A percentile compares a stretch with the other conserved stretches of the same genome.
Evolutionary conservation across 305 asterid genomes (phyloP).

Genomic region (Fraxinus platypoda): DNA sequence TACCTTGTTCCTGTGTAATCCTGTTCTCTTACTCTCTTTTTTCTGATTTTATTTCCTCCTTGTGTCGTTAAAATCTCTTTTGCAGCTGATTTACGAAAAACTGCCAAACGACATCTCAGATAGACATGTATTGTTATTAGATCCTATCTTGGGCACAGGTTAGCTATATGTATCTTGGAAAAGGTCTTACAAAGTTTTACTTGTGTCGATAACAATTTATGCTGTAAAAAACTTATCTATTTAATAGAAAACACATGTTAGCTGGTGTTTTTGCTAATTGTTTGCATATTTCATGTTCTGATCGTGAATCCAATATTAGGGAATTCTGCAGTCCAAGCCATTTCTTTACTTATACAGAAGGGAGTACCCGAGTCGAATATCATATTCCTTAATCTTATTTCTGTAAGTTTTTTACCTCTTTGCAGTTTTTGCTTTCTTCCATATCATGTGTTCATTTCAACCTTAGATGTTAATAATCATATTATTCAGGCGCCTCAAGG

Average conservation of each 20-base stretch:
- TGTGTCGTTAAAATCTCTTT: slow-evolving; percentile 5
- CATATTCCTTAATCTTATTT: slow-evolving; percentile 89
- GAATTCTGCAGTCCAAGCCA: slow-evolving; percentile 91
- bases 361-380: slow-evolving; percentile 93
- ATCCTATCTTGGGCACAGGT: slow-evolving; percentile 93
- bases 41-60: neutral
- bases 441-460: neutral
- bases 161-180: slow-evolving; percentile 20
- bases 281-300: neutral
- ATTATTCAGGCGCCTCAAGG: slow-evolving; percentile 88
- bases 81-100: slow-evolving; percentile 86
- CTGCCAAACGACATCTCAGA: slow-evolving; percentile 80
- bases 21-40: neutral
- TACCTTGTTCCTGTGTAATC: neutral
- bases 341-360: slow-evolving; percentile 78
- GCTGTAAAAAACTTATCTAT: neutral
- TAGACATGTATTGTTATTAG: slow-evolving; percentile 78
- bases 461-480: neutral
- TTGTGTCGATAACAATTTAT: neutral
- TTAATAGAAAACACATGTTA: neutral
- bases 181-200: neutral
- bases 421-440: neutral
- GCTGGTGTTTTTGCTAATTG: neutral
- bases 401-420: slow-evolving; percentile 49
- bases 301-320: slow-evolving; percentile 40